A percentile compares a stretch with the other conserved stretches of the same genome.
Evolutionary conservation across 352 stramenopile species (phyloP).

Genomic region (Pythium volutum): DNA sequence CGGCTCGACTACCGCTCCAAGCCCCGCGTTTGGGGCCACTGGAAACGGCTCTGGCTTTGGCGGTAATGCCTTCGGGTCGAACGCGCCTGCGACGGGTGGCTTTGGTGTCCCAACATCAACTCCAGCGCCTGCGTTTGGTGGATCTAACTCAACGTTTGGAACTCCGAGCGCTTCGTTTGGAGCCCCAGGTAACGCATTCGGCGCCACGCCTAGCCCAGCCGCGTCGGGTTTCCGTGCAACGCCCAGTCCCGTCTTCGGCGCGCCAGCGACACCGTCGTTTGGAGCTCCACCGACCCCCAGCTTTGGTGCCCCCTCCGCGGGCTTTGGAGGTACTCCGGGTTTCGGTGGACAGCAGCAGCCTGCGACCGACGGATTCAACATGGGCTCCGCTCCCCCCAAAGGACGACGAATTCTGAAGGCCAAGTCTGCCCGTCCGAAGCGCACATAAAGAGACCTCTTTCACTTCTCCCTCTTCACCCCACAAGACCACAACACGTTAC

Average conservation of each 20-base stretch:
- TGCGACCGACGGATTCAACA: conserved; percentile 56
- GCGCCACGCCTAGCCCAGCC: conserved; percentile 17
- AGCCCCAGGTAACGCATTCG: conserved; percentile 23
- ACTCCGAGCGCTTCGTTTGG: conserved; percentile 27
- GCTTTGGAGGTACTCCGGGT: conserved; percentile 34
- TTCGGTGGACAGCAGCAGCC: conserved; percentile 18
- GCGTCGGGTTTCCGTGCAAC: conserved; percentile 24
- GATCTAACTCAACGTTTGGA: conserved; percentile 17
- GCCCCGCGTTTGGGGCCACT: conserved; percentile 20
- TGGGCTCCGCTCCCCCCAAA: conserved; percentile 57
- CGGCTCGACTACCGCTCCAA: conserved; percentile 27
- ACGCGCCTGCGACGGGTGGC: neutral
- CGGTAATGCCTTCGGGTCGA: conserved; percentile 10
- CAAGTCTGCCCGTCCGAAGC: conserved; percentile 35
- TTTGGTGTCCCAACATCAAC: conserved; percentile 30
- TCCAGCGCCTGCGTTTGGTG: conserved; percentile 23
- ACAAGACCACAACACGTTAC: conserved; percentile 8
- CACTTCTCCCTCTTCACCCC: neutral
- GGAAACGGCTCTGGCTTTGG: conserved; percentile 24
- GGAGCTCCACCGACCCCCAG: conserved; percentile 24
- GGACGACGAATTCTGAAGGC: conserved; percentile 71
- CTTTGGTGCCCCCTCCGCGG: conserved; percentile 18
- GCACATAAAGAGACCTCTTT: conserved; percentile 16
- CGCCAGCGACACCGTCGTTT: conserved; percentile 26
- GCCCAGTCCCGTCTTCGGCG: conserved; percentile 16